Conservation (phyloP, 148 eudicot species). For the Vaccinium macrocarpon region DNA sequence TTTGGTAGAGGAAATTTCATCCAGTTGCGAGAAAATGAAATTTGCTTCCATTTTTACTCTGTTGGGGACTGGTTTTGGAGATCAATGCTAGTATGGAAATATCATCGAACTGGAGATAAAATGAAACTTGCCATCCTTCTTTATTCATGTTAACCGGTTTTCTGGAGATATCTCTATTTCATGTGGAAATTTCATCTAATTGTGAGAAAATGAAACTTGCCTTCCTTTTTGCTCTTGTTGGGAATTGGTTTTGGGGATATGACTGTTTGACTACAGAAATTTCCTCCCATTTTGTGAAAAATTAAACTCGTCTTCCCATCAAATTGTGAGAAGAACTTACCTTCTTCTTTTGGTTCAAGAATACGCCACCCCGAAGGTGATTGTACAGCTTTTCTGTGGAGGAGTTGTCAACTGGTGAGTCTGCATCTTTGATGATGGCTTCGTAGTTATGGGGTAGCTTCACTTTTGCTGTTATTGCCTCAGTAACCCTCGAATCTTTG, state of each 20-base stretch:
- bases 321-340: slow-evolving; percentile 17
- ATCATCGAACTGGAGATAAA: background rate
- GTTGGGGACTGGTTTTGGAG: no score
- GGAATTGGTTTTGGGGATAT: background rate
- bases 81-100: no score
- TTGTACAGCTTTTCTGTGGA: slow-evolving; percentile 33
- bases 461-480: background rate
- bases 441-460: slow-evolving; percentile 52
- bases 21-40: no score
- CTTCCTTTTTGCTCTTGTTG: background rate
- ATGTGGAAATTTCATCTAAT: background rate
- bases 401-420: slow-evolving; percentile 37
- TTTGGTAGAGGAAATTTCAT: no score
- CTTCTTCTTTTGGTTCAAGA: slow-evolving; percentile 47
- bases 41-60: no score
- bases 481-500: background rate
- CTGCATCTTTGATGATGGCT: slow-evolving; percentile 44
- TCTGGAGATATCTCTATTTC: no score
- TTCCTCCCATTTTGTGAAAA: background rate
- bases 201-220: background rate
- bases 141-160: no score
- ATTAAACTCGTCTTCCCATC: background rate
- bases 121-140: background rate
- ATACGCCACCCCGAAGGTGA: slow-evolving; percentile 46
- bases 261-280: background rate